Evolutionary conservation across 1,284 basidiomycete species (phyloP), one percentile per base, ranked within the genome.

Genomic region (Paramarasmius palmivorus): DNA sequence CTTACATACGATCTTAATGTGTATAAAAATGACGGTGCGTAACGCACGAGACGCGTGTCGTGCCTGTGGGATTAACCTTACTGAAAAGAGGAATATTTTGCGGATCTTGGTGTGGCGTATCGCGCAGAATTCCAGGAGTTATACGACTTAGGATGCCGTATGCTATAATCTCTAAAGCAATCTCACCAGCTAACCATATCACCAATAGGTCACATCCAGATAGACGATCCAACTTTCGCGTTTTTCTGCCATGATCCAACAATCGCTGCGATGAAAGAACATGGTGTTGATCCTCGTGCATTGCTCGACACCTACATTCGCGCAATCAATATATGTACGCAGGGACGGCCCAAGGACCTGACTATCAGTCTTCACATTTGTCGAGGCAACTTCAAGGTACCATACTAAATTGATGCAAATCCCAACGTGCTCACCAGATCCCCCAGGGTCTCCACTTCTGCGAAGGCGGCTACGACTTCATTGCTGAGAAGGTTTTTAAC

Each of bases 401-500:
- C 50, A 26, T 15, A 34, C 10, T 19, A 23, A 15, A 10, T 20
- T 15, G 2, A 10, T 10, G 35, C 20, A 22, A 12, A 14, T 36
- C n/a, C 19, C 25, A 26, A 26, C 25, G 8, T 22, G 12, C 15
- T 15, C 17, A 17, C 36, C 19, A 35, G n/a, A n/a, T n/a, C 14
- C 37, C 3, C 20, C 12, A 58, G 57, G 85, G 87, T 20, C 64
- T 81, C 14, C 82, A 89, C 64, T 91, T 90, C 69, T 76, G 78
- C 23, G 84, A 90, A 65, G 88, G 90, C 4, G 81, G 85, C 0
- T 93, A 93, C 65, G 84, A 81, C 65, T 78, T 76, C 36, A 92
- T 93, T 63, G 86, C 90, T 10, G 68, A 74, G 60, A 88, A 83
- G 69, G 70, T 92, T n/a, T 90, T 91, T 77, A 80, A 79, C 59